These are phyloP conservation scores for Neurospora hispaniola DNA, from an alignment of 495 filamentous ascomycete genomes.

Conservation along the genomic window DNA sequence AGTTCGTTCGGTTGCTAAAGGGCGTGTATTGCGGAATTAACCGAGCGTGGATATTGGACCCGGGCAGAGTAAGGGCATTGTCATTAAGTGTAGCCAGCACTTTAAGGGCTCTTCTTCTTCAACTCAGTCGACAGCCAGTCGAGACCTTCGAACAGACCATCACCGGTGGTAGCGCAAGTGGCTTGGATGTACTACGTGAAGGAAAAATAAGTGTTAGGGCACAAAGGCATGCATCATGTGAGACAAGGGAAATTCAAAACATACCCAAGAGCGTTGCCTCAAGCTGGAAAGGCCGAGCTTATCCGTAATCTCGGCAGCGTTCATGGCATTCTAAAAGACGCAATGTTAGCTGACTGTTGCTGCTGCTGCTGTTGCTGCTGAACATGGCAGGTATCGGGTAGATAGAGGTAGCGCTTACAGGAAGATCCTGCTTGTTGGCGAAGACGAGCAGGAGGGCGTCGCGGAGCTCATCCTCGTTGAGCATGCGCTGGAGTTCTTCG, in stretches of 20 bases:
- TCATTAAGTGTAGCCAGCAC: constrained; percentile 10
- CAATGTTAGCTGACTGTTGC: constrained; percentile 15
- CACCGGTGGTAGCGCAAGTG: constrained; percentile 96
- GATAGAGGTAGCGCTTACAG: constrained; percentile 48
- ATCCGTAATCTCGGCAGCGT: constrained; percentile 97
- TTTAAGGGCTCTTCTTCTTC: constrained; percentile 79
- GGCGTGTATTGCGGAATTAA: constrained; percentile 34
- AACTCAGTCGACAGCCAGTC: constrained; percentile 97
- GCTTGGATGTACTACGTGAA: constrained; percentile 89
- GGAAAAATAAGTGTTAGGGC: constrained; percentile 10
- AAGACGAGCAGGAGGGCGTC: constrained; percentile 97
- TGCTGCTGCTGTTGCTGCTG: constrained; percentile 8
- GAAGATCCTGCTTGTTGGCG: constrained; percentile 99
- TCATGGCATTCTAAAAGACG: constrained; percentile 83
- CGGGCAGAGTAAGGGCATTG: constrained; percentile 19
- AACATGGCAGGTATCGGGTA: not conserved
- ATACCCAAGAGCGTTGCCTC: constrained; percentile 95
- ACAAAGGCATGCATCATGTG: not conserved
- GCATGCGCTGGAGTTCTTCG: constrained; percentile 98
- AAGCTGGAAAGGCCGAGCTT: constrained; percentile 98
- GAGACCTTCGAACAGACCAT: constrained; percentile 99
- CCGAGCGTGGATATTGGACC: constrained; percentile 30
- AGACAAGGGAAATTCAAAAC: constrained; percentile 25
- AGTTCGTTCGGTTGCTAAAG: constrained; percentile 36
- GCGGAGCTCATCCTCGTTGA: constrained; percentile 98